Base-by-base conservation (phyloP, 345 rosid species). In the Hibiscus mutabilis region DNA sequence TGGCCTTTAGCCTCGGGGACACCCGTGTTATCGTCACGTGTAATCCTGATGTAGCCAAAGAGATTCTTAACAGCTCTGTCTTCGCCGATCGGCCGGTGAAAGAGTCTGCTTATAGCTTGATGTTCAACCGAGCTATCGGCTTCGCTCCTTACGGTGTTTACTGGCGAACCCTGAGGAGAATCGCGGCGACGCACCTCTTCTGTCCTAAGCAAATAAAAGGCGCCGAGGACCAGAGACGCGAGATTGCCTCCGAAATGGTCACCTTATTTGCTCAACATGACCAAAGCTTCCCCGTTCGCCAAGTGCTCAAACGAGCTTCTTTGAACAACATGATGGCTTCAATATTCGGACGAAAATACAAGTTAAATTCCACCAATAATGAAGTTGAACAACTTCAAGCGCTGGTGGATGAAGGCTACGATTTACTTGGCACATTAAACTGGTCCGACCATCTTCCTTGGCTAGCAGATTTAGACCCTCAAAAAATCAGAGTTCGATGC, bases 401-500 rank as follows among this genome's bases (percentile, higher is more conserved):
- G 5, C 22, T 90, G 42, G 96, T 90, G 5, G 93, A 86, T 52
- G 85, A 88, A 84, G 96, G 93, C 13, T 88, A 88, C 70, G 86
- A 86, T 15, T 57, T 90, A 16, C 46, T 90, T 10, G 93, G 96
- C 3, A 82, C 69, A 1, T 76, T 88, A 66, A 88, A 90, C 37
- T 90, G 96, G 96, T 68, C 86, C 6, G 96, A 90, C 78, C 87
- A 88, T 59, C 90, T 90, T 44, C 80, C 87, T 9, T 90, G 91
- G 91, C 58, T 90, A 18, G 76, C 85, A 4, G 86, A 81, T n/a
- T 84, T 86, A 19, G 96, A 90, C 79, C 84, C 86, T 31, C 93
- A 88, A 60, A 86, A 81, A 78, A 81, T 88, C 86, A 82, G 90
- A 77, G 78, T 55, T 72, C 84, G 90, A 73, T 90, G 96, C 79